Evolutionary conservation across 371 early-diverging fungal genomes (phyloP).

Genomic region (Blastocladiella emersonii): DNA sequence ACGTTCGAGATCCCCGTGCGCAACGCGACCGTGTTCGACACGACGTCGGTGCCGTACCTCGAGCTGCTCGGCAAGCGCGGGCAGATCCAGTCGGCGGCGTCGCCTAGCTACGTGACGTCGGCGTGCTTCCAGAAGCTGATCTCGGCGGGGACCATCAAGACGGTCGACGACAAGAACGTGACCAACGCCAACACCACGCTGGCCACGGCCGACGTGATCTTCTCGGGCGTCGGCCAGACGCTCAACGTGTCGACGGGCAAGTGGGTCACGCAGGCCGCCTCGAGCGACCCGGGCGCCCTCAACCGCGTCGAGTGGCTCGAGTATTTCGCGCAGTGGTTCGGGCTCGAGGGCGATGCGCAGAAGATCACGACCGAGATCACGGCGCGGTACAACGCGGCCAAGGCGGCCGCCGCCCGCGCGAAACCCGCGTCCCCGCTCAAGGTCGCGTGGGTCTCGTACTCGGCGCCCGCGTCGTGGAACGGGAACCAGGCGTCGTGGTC

Average conservation of each 20-base stretch:
- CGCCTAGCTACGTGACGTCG: conserved; percentile 40
- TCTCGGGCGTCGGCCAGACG: conserved; percentile 9
- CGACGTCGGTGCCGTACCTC: conserved; percentile 33
- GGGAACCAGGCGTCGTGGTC: conserved; percentile 50
- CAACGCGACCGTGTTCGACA: conserved; percentile 41
- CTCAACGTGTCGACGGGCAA: conserved; percentile 17
- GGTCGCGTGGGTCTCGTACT: conserved; percentile 51
- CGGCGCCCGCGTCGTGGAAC: conserved; percentile 45
- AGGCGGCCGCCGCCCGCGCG: conserved; percentile 23
- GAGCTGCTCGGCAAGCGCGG: conserved; percentile 49
- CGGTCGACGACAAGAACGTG: conserved; percentile 22
- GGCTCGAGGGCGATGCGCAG: conserved; percentile 47
- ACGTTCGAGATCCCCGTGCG: conserved; percentile 44
- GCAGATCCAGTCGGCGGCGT: conserved; percentile 33
- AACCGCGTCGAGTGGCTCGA: conserved; percentile 64
- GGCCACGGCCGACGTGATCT: conserved; percentile 25
- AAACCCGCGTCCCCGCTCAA: conserved; percentile 28
- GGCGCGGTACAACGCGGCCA: conserved; percentile 50
- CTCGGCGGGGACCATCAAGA: conserved; percentile 12
- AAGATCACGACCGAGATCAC: conserved; percentile 33
- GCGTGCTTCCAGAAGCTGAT: conserved; percentile 4
- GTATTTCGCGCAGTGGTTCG: conserved; percentile 60
- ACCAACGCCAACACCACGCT: conserved; percentile 28
- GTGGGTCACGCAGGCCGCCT: not conserved
- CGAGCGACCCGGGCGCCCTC: conserved; percentile 29